These are phyloP conservation scores for Trichoderma citrinoviride DNA, from an alignment of 2,329 filamentous ascomycete genomes.

Conservation along the genomic window DNA sequence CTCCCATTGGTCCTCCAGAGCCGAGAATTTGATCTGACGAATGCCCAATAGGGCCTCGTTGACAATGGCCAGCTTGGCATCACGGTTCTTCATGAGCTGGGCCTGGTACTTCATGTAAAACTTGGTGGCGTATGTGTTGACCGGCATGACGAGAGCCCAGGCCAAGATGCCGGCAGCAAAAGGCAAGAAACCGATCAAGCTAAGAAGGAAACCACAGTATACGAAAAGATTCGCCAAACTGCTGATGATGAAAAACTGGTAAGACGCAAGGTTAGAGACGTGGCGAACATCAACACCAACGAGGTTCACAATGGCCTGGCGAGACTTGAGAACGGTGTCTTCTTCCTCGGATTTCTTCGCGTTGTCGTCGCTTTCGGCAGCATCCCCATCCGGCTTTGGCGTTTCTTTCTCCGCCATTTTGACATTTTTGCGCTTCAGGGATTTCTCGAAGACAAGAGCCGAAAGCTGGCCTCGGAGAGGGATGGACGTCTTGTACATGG, in stretches of 20 bases:
- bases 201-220: constrained; percentile 64
- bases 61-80: constrained; percentile 71
- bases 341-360: constrained; percentile 50
- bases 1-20: constrained; percentile 73
- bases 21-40: constrained; percentile 81
- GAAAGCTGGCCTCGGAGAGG: constrained; percentile 69
- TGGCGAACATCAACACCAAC: constrained; percentile 73
- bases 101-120: constrained; percentile 64
- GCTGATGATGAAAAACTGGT: constrained; percentile 62
- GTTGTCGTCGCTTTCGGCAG: constrained; percentile 36
- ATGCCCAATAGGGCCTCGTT: constrained; percentile 77
- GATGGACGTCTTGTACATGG: constrained; percentile 59
- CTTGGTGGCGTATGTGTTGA: constrained; percentile 67
- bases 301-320: constrained; percentile 72
- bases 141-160: constrained; percentile 62
- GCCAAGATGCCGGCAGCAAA: constrained; percentile 63
- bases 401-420: constrained; percentile 58
- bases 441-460: constrained; percentile 72
- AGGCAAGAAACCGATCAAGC: constrained; percentile 69
- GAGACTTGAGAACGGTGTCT: constrained; percentile 49
- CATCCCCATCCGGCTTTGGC: constrained; percentile 29
- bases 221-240: constrained; percentile 62
- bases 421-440: constrained; percentile 73
- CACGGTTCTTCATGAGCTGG: constrained; percentile 70
- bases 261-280: constrained; percentile 65